These are phyloP conservation scores for Leishmania gerbilli DNA, from an alignment of 208 protist species.

Conservation along the genomic window DNA sequence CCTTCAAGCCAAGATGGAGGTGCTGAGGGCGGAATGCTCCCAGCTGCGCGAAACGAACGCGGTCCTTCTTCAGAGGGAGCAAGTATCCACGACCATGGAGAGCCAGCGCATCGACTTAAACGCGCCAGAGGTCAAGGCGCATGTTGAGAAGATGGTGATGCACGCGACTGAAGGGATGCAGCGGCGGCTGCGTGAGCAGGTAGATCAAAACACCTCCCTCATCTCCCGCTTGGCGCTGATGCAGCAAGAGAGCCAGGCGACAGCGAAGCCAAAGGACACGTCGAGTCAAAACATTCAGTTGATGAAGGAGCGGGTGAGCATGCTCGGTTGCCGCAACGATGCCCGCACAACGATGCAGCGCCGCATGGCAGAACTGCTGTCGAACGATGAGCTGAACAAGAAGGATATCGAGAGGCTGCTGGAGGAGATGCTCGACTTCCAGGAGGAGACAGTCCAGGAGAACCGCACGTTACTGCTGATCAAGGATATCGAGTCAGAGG, in stretches of 20 bases:
- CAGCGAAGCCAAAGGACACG: slow-evolving; percentile 32
- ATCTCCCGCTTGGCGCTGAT: slow-evolving; percentile 49
- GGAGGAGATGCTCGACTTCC: slow-evolving; percentile 74
- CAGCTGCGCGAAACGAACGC: slow-evolving; percentile 16
- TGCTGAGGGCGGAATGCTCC: slow-evolving; percentile 18
- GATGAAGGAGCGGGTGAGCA: slow-evolving; percentile 36
- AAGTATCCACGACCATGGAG: not conserved
- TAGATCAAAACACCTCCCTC: slow-evolving; percentile 45
- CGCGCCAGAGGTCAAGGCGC: slow-evolving; percentile 37
- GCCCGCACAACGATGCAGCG: slow-evolving; percentile 48
- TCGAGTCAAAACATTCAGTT: slow-evolving; percentile 25
- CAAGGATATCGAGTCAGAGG: slow-evolving; percentile 59
- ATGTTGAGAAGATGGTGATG: slow-evolving; percentile 38
- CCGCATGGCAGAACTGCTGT: slow-evolving; percentile 54
- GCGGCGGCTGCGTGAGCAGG: slow-evolving; percentile 36
- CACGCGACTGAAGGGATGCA: slow-evolving; percentile 40
- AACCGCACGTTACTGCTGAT: slow-evolving; percentile 53
- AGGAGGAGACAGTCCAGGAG: slow-evolving; percentile 63
- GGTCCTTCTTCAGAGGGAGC: slow-evolving; percentile 6
- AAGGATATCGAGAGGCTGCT: slow-evolving; percentile 59
- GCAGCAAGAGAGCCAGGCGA: slow-evolving; percentile 43
- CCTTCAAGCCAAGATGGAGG: slow-evolving; percentile 17
- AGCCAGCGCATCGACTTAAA: slow-evolving; percentile 19
- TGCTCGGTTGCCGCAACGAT: slow-evolving; percentile 29
- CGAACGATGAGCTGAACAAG: slow-evolving; percentile 40